Conservation (phyloP, 2,329 filamentous ascomycete species). For the Fusarium poae region DNA sequence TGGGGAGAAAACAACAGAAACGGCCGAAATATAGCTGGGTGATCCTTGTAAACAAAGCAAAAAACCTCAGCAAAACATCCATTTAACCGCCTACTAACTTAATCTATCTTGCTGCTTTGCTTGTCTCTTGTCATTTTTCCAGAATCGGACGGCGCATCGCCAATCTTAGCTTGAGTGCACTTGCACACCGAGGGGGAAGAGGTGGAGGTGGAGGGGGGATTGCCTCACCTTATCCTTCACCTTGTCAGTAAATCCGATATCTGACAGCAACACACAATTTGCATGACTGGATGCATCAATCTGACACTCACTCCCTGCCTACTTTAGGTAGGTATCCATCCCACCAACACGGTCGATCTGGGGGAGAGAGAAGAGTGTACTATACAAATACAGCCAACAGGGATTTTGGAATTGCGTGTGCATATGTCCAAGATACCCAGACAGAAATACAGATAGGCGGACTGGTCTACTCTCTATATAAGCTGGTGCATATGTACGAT, state of each 20-base stretch:
- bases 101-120: background rate
- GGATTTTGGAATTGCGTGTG: constrained; percentile 3
- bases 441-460: background rate
- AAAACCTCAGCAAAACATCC: constrained; percentile 10
- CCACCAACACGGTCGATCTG: constrained; percentile 33
- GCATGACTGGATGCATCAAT: constrained; percentile 10
- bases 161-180: constrained; percentile 26
- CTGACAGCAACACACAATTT: constrained; percentile 17
- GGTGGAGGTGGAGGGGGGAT: background rate
- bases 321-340: background rate
- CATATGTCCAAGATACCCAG: background rate
- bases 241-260: constrained; percentile 21
- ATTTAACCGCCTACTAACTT: background rate
- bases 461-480: background rate
- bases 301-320: constrained; percentile 4
- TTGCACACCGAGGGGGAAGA: constrained; percentile 18
- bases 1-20: constrained; percentile 30
- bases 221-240: constrained; percentile 36
- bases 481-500: background rate
- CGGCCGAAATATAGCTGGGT: constrained; percentile 18
- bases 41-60: constrained; percentile 30
- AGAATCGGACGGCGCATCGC: constrained; percentile 41
- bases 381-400: constrained; percentile 5
- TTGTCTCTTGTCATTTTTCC: constrained; percentile 34
- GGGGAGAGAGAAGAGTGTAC: constrained; percentile 20